phyloP scores from a whole-genome alignment of 345 rosid species.

The Garcia nutans region DNA sequence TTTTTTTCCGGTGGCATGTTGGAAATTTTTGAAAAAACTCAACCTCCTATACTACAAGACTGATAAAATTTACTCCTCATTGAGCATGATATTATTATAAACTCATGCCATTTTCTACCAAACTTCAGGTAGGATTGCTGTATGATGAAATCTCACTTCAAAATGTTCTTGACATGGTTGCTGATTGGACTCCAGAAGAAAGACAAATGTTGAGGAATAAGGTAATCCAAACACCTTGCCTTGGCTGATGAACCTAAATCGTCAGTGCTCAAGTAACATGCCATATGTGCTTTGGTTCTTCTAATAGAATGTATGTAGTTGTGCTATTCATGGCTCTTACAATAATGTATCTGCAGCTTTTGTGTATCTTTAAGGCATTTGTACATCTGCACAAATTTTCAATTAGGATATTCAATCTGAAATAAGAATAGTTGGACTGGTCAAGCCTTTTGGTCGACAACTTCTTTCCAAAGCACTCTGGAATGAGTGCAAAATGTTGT shows the following conservation, averaged over 20 bases:
- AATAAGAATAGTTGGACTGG: too few relatives aligned
- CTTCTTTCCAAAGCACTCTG: too few relatives aligned
- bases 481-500: too few relatives aligned
- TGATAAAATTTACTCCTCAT: too few relatives aligned
- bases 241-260: constrained; percentile 1
- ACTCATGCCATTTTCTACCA: constrained; percentile 19
- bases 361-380: neutral
- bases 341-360: neutral
- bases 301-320: too few relatives aligned
- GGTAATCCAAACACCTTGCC: constrained; percentile 38
- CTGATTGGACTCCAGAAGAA: constrained; percentile 94
- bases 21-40: too few relatives aligned
- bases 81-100: neutral
- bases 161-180: constrained; percentile 65
- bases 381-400: too few relatives aligned
- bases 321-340: too few relatives aligned
- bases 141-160: constrained; percentile 88
- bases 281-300: too few relatives aligned
- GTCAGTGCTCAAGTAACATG: neutral
- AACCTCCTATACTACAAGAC: neutral
- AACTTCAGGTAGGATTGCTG: constrained; percentile 77
- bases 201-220: constrained; percentile 84
- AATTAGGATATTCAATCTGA: too few relatives aligned
- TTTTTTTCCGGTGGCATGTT: too few relatives aligned
- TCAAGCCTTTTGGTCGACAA: too few relatives aligned